phyloP scores from a whole-genome alignment of 108 stramenopile species.

The Bacterosira constricta region DNA sequence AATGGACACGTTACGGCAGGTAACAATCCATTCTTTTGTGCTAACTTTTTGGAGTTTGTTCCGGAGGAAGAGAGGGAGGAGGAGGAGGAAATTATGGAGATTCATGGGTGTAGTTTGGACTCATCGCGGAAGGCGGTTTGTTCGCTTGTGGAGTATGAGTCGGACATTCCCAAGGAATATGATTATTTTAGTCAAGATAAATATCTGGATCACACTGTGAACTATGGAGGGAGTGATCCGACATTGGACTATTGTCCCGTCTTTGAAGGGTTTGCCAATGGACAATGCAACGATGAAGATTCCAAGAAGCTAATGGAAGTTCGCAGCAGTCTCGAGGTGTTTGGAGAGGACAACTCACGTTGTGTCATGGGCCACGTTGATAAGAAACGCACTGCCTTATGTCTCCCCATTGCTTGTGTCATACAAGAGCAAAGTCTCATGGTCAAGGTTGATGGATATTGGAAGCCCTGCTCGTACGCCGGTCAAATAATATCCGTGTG shows the following conservation, averaged over 20 bases:
- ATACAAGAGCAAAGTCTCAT: conserved; percentile 73
- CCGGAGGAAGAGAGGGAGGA: background rate
- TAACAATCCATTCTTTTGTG: conserved; percentile 81
- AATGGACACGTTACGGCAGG: conserved; percentile 59
- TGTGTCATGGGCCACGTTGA: conserved; percentile 66
- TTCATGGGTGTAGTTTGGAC: conserved; percentile 80
- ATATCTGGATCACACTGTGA: conserved; percentile 36
- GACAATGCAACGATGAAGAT: conserved; percentile 53
- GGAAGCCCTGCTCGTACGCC: conserved; percentile 65
- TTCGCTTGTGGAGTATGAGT: conserved; percentile 69
- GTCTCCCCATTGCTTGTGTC: conserved; percentile 82
- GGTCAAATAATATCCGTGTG: conserved; percentile 63
- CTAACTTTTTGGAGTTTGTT: conserved; percentile 28
- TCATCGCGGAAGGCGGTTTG: conserved; percentile 81
- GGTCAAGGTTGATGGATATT: conserved; percentile 66
- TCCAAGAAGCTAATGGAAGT: conserved; percentile 52
- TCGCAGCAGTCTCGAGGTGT: conserved; percentile 52
- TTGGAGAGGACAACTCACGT: conserved; percentile 72
- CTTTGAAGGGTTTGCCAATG: conserved; percentile 72
- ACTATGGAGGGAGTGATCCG: conserved; percentile 71
- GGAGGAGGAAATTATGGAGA: conserved; percentile 38
- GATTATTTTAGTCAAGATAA: conserved; percentile 68
- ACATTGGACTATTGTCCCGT: conserved; percentile 84
- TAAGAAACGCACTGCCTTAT: conserved; percentile 56
- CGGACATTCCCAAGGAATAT: conserved; percentile 66